Evolutionary conservation across 768 basidiomycete genomes (phyloP).

Genomic region (Suillus tomentosus): DNA sequence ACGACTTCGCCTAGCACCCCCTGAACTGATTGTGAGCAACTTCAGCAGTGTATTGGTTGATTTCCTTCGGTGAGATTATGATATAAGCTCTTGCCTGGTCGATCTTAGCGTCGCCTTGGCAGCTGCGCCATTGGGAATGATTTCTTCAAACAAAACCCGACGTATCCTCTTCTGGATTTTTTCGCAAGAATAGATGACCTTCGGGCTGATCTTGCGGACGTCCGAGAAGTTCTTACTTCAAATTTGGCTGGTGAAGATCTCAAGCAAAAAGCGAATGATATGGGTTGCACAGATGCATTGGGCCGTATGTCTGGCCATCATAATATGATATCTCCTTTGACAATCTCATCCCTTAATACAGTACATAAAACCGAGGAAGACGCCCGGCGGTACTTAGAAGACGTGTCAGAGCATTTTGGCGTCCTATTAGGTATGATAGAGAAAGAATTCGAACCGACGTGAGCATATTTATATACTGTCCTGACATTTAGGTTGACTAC

Average conservation of each 20-base stretch:
- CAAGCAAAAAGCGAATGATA: conserved; percentile 8
- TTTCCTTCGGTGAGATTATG: conserved; percentile 19
- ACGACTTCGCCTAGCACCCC: background rate
- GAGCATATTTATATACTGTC: background rate
- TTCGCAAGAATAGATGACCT: conserved; percentile 7
- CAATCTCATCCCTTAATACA: background rate
- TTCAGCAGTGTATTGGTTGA: conserved; percentile 21
- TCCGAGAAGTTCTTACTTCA: background rate
- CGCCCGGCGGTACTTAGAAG: conserved; percentile 8
- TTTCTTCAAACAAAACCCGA: conserved; percentile 14
- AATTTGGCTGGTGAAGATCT: background rate
- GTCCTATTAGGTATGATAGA: conserved; percentile 16
- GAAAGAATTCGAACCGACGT: conserved; percentile 21
- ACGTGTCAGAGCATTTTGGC: conserved; percentile 17
- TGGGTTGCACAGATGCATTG: conserved; percentile 7
- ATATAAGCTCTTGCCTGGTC: background rate
- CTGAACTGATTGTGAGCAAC: conserved; percentile 15
- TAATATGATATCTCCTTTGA: background rate
- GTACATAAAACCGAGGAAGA: conserved; percentile 7
- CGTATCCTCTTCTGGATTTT: conserved; percentile 2
- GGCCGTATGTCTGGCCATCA: background rate
- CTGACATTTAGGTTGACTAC: background rate
- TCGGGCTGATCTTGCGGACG: conserved; percentile 6
- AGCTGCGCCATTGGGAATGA: conserved; percentile 15
- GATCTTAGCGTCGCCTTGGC: background rate